Evolutionary conservation across 2,329 filamentous ascomycete genomes (phyloP).

Genomic region (Colletotrichum horii): DNA sequence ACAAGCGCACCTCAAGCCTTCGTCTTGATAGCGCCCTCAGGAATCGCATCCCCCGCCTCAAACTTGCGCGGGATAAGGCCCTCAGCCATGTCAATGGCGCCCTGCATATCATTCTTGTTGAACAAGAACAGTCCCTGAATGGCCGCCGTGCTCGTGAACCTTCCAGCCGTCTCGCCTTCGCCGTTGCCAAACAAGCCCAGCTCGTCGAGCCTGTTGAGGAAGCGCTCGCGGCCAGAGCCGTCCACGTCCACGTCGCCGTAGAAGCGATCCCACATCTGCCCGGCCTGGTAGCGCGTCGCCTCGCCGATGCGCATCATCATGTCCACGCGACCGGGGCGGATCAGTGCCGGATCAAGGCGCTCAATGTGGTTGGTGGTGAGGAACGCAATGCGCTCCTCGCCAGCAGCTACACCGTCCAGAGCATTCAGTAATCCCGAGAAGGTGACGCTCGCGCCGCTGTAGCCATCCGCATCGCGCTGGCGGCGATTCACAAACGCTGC

Average conservation of each 20-base stretch:
- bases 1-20: conserved; percentile 32
- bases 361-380: conserved; percentile 95
- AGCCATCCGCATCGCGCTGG: conserved; percentile 80
- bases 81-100: conserved; percentile 82
- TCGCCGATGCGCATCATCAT: conserved; percentile 91
- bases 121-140: conserved; percentile 95
- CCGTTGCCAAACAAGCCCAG: conserved; percentile 72
- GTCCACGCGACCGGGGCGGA: conserved; percentile 90
- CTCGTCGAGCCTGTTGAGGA: conserved; percentile 72
- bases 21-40: conserved; percentile 46
- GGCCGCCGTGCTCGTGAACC: conserved; percentile 82
- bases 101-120: conserved; percentile 89
- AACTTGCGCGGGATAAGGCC: conserved; percentile 64
- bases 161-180: conserved; percentile 50
- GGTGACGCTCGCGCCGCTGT: conserved; percentile 86
- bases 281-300: conserved; percentile 84
- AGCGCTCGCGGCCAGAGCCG: conserved; percentile 67
- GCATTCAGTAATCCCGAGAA: conserved; percentile 91
- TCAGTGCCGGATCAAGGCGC: conserved; percentile 84
- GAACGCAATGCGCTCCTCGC: conserved; percentile 92
- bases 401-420: conserved; percentile 89
- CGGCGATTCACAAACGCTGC: conserved; percentile 86
- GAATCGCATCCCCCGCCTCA: conserved; percentile 48
- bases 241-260: conserved; percentile 81
- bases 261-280: conserved; percentile 91